Evolutionary conservation across 2,329 filamentous ascomycete species (phyloP).

Genomic region (Botrytis hyacinthi): DNA sequence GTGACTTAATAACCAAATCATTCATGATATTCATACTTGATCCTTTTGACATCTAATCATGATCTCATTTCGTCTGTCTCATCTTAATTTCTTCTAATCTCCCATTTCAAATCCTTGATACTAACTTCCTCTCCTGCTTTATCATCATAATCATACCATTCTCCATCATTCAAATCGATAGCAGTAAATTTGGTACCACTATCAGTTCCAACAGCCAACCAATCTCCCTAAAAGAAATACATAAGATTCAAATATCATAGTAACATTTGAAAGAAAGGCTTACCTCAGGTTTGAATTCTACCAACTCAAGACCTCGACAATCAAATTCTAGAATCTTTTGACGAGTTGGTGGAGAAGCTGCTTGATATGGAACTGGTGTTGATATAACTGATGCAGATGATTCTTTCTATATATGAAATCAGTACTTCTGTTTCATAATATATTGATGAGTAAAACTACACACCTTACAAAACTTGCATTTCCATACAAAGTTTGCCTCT

Average conservation of each 20-base stretch:
- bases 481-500: slow-evolving; percentile 99
- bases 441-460: slow-evolving; percentile 26
- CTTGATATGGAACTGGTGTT: slow-evolving; percentile 68
- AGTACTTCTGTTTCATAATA: background rate
- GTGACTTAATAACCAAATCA: background rate
- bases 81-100: slow-evolving; percentile 51
- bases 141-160: slow-evolving; percentile 98
- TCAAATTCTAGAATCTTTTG: slow-evolving; percentile 88
- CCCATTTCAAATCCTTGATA: slow-evolving; percentile 86
- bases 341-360: slow-evolving; percentile 67
- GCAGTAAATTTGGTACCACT: slow-evolving; percentile 76
- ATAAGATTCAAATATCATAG: background rate
- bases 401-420: slow-evolving; percentile 57
- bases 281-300: slow-evolving; percentile 87
- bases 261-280: slow-evolving; percentile 27
- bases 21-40: slow-evolving; percentile 5
- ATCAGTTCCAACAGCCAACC: slow-evolving; percentile 79
- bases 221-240: slow-evolving; percentile 66
- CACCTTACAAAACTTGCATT: slow-evolving; percentile 97
- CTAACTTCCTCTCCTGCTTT: slow-evolving; percentile 89
- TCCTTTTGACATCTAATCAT: background rate
- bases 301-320: slow-evolving; percentile 90
- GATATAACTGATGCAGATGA: slow-evolving; percentile 82
- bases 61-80: background rate
- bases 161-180: slow-evolving; percentile 82